Conservation (phyloP, 2,329 filamentous ascomycete species). For the Epichloe sp. region DNA sequence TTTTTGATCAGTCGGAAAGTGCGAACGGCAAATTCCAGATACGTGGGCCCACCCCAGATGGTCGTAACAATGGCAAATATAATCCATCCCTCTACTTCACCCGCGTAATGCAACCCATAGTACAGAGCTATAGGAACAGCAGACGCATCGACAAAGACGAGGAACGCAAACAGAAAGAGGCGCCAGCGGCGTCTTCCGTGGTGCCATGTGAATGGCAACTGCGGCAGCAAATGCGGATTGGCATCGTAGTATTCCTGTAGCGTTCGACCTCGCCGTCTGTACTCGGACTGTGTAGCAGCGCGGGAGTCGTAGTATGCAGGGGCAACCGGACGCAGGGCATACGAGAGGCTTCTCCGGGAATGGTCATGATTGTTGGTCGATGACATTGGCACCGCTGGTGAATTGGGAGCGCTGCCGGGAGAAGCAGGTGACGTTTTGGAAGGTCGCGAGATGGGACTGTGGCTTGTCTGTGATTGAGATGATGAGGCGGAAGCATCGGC, state of each 20-base stretch:
- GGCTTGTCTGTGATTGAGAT: background rate
- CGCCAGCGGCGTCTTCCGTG: constrained; percentile 27
- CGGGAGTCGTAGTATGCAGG: constrained; percentile 27
- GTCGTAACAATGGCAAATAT: constrained; percentile 41
- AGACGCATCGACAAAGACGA: constrained; percentile 32
- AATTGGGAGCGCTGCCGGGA: background rate
- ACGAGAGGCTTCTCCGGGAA: constrained; percentile 22
- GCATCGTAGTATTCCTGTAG: constrained; percentile 27
- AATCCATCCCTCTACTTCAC: constrained; percentile 25
- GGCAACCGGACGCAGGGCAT: constrained; percentile 20
- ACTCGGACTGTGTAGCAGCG: constrained; percentile 23
- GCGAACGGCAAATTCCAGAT: constrained; percentile 37
- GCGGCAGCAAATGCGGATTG: constrained; percentile 24
- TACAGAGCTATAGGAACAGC: constrained; percentile 37
- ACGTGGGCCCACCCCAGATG: constrained; percentile 42
- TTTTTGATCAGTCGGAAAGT: constrained; percentile 34
- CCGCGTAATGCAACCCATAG: constrained; percentile 34
- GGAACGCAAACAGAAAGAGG: constrained; percentile 33
- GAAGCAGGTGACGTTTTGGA: background rate
- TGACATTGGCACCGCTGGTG: background rate
- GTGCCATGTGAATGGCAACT: constrained; percentile 28
- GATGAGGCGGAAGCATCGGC: background rate
- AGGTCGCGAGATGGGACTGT: background rate
- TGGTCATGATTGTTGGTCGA: background rate
- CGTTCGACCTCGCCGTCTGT: constrained; percentile 20